phyloP scores from a whole-genome alignment of 192 early-diverging fungal genomes.

The Backusella psychrophila region DNA sequence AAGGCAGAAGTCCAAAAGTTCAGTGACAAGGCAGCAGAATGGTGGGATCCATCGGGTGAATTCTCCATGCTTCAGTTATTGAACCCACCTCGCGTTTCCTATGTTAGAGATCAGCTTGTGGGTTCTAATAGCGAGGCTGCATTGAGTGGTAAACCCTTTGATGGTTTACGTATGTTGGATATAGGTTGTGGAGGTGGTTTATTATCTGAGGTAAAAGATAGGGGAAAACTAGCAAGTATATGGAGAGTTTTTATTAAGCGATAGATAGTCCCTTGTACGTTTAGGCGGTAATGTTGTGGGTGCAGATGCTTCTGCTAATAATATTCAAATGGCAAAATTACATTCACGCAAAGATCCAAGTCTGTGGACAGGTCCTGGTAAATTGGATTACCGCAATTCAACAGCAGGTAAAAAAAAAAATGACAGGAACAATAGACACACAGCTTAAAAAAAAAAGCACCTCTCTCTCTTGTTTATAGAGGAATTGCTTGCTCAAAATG shows the following conservation, averaged over 20 bases:
- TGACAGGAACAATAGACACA: background rate
- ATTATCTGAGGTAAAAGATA: constrained; percentile 65
- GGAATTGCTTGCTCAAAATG: constrained; percentile 45
- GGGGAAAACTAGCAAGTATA: background rate
- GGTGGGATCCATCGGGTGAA: constrained; percentile 90
- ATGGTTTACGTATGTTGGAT: constrained; percentile 69
- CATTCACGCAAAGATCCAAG: constrained; percentile 72
- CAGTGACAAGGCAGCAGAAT: constrained; percentile 63
- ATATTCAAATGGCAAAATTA: constrained; percentile 72
- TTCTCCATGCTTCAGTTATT: constrained; percentile 82
- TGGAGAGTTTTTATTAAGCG: background rate
- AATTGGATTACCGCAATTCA: constrained; percentile 60
- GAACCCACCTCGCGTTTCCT: constrained; percentile 71
- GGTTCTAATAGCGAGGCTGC: background rate
- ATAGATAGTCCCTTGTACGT: constrained; percentile 68
- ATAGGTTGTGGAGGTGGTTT: constrained; percentile 96
- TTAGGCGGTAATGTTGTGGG: constrained; percentile 74
- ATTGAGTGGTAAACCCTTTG: constrained; percentile 40
- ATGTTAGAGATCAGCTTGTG: constrained; percentile 62
- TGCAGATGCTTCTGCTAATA: constrained; percentile 84
- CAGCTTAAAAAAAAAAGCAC: background rate
- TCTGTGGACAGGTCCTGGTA: constrained; percentile 47
- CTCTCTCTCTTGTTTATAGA: constrained; percentile 43
- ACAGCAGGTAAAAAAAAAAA: constrained; percentile 55
- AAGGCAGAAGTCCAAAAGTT: constrained; percentile 77